A percentile compares a stretch with the other conserved stretches of the same genome.
phyloP scores from a whole-genome alignment of 345 rosid genomes.

The Lepidium aucheri region DNA sequence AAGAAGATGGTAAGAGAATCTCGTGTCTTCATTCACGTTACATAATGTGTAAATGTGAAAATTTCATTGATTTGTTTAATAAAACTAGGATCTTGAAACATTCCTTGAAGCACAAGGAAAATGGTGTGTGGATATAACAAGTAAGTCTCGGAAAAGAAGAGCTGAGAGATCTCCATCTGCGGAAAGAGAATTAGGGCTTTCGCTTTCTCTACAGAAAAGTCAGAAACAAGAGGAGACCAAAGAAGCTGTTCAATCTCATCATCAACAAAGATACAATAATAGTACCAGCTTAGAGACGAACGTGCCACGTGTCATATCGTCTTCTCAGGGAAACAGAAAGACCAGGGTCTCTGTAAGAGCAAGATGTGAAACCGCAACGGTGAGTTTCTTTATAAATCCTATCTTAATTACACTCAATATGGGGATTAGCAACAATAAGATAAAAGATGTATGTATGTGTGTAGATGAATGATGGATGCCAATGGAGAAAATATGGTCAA shows the following conservation, averaged over 20 bases:
- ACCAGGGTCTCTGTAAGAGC: slow-evolving; percentile 83
- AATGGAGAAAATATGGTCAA: slow-evolving; percentile 96
- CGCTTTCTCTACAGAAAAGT: slow-evolving; percentile 21
- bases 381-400: slow-evolving; percentile 14
- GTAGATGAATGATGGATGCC: slow-evolving; percentile 90
- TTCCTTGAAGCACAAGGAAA: slow-evolving; percentile 18
- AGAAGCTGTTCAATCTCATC: slow-evolving; percentile 6
- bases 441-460: neutral
- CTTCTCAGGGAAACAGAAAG: slow-evolving; percentile 38
- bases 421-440: neutral
- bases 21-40: neutral
- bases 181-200: slow-evolving; percentile 22
- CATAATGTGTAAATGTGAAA: too few relatives aligned
- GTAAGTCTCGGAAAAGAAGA: slow-evolving; percentile 11
- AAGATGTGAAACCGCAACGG: slow-evolving; percentile 77
- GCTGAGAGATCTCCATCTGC: neutral
- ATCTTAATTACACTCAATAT: neutral
- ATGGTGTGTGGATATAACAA: neutral
- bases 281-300: neutral
- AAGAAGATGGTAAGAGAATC: slow-evolving; percentile 17
- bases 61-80: too few relatives aligned
- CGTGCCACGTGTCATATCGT: slow-evolving; percentile 3
- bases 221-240: slow-evolving; percentile 15
- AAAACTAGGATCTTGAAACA: slow-evolving; percentile 23
- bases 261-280: slow-evolving; percentile 10